These are phyloP conservation scores for Nakaseomyces kungkrabaensis DNA, from an alignment of 1,139 yeast genomes.

Conservation along the genomic window DNA sequence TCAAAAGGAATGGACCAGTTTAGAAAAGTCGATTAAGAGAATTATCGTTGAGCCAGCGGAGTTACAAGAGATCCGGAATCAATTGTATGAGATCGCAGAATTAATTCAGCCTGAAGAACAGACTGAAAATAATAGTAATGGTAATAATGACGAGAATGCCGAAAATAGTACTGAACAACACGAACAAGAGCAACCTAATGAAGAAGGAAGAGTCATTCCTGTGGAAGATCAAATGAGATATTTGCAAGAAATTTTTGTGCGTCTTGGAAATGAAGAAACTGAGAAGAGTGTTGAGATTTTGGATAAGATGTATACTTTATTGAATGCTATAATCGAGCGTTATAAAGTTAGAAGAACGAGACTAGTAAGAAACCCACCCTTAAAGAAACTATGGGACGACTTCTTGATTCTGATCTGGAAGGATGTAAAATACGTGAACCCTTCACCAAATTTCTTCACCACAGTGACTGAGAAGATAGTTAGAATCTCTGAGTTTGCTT, in stretches of 20 bases:
- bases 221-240: not conserved
- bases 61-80: not conserved
- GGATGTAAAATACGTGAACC: slow-evolving; percentile 3
- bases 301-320: not conserved
- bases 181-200: not conserved
- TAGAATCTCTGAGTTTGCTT: slow-evolving; percentile 1
- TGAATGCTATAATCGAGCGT: not conserved
- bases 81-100: not conserved
- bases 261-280: not conserved
- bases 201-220: not conserved
- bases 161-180: not conserved
- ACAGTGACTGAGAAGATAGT: slow-evolving; percentile 2
- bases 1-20: not conserved
- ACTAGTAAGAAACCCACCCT: slow-evolving; percentile 2
- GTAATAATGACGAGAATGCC: not conserved
- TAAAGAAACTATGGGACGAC: slow-evolving; percentile 2
- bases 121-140: not conserved
- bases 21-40: not conserved
- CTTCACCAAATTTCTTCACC: not conserved
- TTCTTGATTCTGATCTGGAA: slow-evolving; percentile 3
- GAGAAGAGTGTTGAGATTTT: not conserved
- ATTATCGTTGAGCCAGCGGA: not conserved
- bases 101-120: not conserved
- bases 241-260: not conserved
- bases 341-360: slow-evolving; percentile 1